Conservation (phyloP, 208 protist genomes). For the Acanthamoeba sp. region DNA sequence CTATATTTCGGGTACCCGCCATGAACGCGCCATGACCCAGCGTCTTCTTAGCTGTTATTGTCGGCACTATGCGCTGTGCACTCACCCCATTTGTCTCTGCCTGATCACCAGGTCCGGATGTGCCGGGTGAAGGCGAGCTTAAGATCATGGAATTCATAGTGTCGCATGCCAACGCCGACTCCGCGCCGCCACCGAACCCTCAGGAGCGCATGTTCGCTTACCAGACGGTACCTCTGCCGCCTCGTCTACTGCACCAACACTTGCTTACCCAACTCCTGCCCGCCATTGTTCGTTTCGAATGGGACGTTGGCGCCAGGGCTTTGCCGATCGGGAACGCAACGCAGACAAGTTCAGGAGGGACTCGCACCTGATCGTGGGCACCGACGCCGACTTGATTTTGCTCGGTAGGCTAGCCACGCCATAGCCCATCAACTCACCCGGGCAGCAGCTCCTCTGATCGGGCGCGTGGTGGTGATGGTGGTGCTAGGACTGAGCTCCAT, state of each 20-base stretch:
- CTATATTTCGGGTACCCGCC: constrained; percentile 6
- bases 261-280: too few species aligned
- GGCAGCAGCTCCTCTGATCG: neutral
- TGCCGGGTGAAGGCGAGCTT: constrained; percentile 48
- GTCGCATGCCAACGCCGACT: constrained; percentile 26
- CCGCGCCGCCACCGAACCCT: neutral
- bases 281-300: too few species aligned
- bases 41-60: neutral
- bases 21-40: neutral
- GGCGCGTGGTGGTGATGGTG: neutral
- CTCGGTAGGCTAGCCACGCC: too few species aligned
- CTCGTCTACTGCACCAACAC: too few species aligned
- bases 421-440: too few species aligned
- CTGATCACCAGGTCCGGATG: neutral
- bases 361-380: constrained; percentile 60
- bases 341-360: neutral
- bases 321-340: constrained; percentile 5
- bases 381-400: constrained; percentile 39
- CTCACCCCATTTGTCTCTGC: neutral
- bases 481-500: neutral
- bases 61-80: too few species aligned
- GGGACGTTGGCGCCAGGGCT: neutral
- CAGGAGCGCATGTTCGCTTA: constrained; percentile 21
- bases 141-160: constrained; percentile 40
- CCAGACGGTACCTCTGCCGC: neutral